Conservation (phyloP, 257 asterid genomes). For the Gentiana dahurica region DNA sequence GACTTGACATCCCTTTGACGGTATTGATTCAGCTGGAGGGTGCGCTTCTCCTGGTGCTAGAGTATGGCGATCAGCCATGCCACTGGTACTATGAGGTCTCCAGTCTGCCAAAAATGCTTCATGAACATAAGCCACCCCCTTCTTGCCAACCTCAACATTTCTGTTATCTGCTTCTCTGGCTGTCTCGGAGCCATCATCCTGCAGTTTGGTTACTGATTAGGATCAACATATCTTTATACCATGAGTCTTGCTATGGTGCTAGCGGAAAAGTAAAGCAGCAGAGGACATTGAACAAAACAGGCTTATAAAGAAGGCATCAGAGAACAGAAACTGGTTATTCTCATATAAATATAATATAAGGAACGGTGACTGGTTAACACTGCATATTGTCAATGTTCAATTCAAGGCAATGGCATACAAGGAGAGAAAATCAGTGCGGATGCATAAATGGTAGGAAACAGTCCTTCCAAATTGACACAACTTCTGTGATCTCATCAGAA, state of each 20-base stretch:
- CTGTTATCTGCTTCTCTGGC: slow-evolving; percentile 40
- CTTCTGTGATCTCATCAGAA: too few species aligned
- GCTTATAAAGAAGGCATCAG: too few species aligned
- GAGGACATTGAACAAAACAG: not conserved
- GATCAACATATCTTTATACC: too few species aligned
- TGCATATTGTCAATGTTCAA: too few species aligned
- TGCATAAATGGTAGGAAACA: too few species aligned
- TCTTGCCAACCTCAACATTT: slow-evolving; percentile 41
- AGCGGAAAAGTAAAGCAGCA: not conserved
- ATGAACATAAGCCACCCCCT: slow-evolving; percentile 85
- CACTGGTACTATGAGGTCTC: slow-evolving; percentile 48
- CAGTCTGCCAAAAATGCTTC: slow-evolving; percentile 97
- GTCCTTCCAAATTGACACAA: too few species aligned
- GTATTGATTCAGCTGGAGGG: slow-evolving; percentile 17
- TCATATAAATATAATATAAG: too few species aligned
- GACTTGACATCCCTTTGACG: slow-evolving; percentile 31
- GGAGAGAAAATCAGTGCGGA: too few species aligned
- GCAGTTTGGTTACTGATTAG: slow-evolving; percentile 9
- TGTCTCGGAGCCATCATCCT: slow-evolving; percentile 59
- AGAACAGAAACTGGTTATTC: too few species aligned
- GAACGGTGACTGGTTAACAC: too few species aligned
- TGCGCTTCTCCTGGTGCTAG: slow-evolving; percentile 7
- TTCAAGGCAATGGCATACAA: too few species aligned
- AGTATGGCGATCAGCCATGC: slow-evolving; percentile 18
- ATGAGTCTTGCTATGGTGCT: not conserved